Evolutionary conservation across 331 rosid genomes (phyloP).

Genomic region (Rhamnella rubrinervis): DNA sequence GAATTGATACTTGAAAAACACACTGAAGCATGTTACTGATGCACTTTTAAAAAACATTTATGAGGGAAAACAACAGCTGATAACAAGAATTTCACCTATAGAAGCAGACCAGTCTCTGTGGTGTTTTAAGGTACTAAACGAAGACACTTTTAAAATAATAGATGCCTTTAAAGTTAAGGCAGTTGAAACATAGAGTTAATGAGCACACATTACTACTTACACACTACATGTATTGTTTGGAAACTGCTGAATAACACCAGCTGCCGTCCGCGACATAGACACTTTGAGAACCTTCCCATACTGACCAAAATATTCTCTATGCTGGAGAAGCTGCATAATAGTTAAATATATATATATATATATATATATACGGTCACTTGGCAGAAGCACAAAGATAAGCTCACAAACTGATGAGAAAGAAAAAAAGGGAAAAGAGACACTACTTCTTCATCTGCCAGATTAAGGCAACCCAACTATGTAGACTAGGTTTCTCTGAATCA

Average conservation of each 20-base stretch:
- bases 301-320: conserved; percentile 89
- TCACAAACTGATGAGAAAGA: neutral
- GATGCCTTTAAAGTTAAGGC: neutral
- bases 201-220: conserved; percentile 53
- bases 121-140: too few relatives aligned
- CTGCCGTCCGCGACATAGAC: conserved; percentile 95
- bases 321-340: conserved; percentile 76
- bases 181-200: neutral
- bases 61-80: neutral
- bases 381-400: conserved; percentile 5
- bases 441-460: conserved; percentile 98
- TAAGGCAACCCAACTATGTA: conserved; percentile 95
- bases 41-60: neutral
- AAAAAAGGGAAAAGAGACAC: conserved; percentile 7
- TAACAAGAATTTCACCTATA: neutral
- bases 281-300: conserved; percentile 98
- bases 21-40: too few relatives aligned
- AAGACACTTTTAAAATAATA: neutral
- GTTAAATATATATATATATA: conserved; percentile 7
- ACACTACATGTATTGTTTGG: conserved; percentile 98
- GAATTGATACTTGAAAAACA: too few relatives aligned
- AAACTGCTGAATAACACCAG: conserved; percentile 96
- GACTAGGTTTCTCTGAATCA: conserved; percentile 96
- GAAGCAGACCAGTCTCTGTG: neutral
- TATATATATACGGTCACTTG: neutral